Percentiles rank a stretch among this genome's conserved stretches.
Conservation (phyloP, 768 basidiomycete species). For the Rhizopogon salebrosus region DNA sequence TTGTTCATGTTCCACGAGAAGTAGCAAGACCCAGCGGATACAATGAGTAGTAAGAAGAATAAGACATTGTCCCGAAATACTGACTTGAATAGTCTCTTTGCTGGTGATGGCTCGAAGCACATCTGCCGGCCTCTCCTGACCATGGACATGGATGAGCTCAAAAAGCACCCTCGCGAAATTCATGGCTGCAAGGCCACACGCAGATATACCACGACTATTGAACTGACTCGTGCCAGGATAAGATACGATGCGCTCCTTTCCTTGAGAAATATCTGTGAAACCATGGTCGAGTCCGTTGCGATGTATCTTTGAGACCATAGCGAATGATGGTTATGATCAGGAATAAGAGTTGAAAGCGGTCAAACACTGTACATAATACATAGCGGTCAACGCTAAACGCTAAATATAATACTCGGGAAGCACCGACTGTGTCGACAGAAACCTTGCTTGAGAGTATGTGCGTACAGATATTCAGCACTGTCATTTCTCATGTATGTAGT, state of each 20-base stretch:
- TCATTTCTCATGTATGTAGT: too few species aligned
- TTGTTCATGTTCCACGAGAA: not conserved
- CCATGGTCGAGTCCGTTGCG: constrained; percentile 40
- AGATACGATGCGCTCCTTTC: constrained; percentile 37
- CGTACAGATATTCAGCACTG: too few species aligned
- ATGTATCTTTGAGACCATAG: constrained; percentile 46
- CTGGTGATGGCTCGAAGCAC: constrained; percentile 1
- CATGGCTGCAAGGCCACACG: constrained; percentile 64
- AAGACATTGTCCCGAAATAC: not conserved
- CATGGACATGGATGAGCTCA: not conserved
- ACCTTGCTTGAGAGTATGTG: too few species aligned
- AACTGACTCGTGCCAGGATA: constrained; percentile 56
- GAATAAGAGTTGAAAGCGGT: not conserved
- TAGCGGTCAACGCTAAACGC: too few species aligned
- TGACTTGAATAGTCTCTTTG: constrained; percentile 20
- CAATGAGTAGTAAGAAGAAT: not conserved
- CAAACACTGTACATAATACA: too few species aligned
- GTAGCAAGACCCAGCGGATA: not conserved
- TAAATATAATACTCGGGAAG: too few species aligned
- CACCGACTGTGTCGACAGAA: too few species aligned
- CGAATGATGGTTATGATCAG: not conserved
- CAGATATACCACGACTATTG: constrained; percentile 36
- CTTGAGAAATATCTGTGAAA: constrained; percentile 15
- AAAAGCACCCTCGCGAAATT: constrained; percentile 49
- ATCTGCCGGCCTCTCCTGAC: not conserved